Conservation (phyloP, 2,329 filamentous ascomycete species). For the Penicillium sp. region DNA sequence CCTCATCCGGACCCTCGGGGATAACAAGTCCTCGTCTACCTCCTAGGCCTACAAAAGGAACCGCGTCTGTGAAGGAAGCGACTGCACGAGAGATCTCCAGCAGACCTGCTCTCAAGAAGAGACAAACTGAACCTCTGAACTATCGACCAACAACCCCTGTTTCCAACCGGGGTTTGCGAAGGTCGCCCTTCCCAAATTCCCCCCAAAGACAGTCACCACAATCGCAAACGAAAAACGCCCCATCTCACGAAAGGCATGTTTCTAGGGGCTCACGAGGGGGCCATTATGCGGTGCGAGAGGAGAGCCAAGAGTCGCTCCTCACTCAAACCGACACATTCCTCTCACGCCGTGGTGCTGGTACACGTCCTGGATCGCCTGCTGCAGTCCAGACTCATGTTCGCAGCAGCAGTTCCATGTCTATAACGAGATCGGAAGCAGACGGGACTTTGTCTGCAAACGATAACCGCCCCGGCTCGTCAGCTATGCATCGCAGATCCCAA, state of each 20-base stretch:
- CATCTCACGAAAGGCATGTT: slow-evolving; percentile 16
- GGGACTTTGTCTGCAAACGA: slow-evolving; percentile 34
- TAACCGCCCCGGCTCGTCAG: slow-evolving; percentile 31
- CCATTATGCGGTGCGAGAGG: slow-evolving; percentile 40
- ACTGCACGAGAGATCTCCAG: slow-evolving; percentile 11
- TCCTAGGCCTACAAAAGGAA: slow-evolving; percentile 21
- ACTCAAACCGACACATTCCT: slow-evolving; percentile 47
- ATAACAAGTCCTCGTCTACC: slow-evolving; percentile 5
- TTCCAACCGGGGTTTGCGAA: slow-evolving; percentile 32
- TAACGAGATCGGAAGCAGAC: slow-evolving; percentile 45
- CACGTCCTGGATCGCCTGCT: slow-evolving; percentile 41
- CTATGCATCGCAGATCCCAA: slow-evolving; percentile 35
- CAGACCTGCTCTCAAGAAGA: slow-evolving; percentile 10
- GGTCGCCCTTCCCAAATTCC: slow-evolving; percentile 29
- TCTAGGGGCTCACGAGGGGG: slow-evolving; percentile 26
- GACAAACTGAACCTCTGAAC: slow-evolving; percentile 13
- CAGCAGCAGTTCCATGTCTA: slow-evolving; percentile 45
- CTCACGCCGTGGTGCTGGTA: slow-evolving; percentile 37
- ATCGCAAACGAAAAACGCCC: slow-evolving; percentile 22
- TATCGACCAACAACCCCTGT: slow-evolving; percentile 23
- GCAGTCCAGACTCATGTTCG: slow-evolving; percentile 43
- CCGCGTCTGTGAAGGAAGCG: slow-evolving; percentile 19
- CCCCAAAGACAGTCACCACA: slow-evolving; percentile 23
- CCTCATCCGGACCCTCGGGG: slow-evolving; percentile 11
- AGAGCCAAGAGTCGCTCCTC: slow-evolving; percentile 42